Conservation (phyloP, 768 basidiomycete species). For the Epithele typhae region DNA sequence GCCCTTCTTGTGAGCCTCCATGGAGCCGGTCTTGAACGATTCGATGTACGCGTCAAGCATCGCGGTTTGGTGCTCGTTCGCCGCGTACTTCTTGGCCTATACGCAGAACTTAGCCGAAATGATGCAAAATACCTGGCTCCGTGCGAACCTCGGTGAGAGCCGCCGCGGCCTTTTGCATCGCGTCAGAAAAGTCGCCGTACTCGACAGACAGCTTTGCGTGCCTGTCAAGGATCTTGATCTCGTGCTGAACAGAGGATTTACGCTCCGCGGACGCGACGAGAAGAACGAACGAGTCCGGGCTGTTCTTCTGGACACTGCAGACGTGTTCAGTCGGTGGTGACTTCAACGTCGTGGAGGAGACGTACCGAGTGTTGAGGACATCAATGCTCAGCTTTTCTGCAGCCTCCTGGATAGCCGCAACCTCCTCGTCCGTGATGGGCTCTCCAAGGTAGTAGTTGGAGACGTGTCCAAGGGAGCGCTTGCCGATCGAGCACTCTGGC, state of each 20-base stretch:
- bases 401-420: slow-evolving; percentile 66
- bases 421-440: slow-evolving; percentile 69
- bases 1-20: slow-evolving; percentile 74
- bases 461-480: slow-evolving; percentile 70
- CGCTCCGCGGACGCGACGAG: slow-evolving; percentile 66
- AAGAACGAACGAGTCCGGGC: slow-evolving; percentile 57
- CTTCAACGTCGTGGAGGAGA: not conserved
- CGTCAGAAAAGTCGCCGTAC: slow-evolving; percentile 69
- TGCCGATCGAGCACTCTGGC: slow-evolving; percentile 69
- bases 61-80: slow-evolving; percentile 64
- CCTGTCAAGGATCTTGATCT: slow-evolving; percentile 36
- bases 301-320: slow-evolving; percentile 66
- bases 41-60: slow-evolving; percentile 79
- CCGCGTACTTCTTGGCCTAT: slow-evolving; percentile 70
- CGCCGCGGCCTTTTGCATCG: slow-evolving; percentile 48
- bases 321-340: not conserved
- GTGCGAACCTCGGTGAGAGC: slow-evolving; percentile 56
- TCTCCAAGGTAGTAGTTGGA: slow-evolving; percentile 86
- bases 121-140: no score
- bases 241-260: slow-evolving; percentile 37
- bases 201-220: slow-evolving; percentile 57
- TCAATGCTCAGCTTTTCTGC: slow-evolving; percentile 76
- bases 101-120: not conserved
- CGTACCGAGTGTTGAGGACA: slow-evolving; percentile 76
- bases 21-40: slow-evolving; percentile 80